Percentiles rank a stretch among this genome's conserved stretches.
Conservation (phyloP, 371 early-diverging fungal genomes). For the Rozella allomycis region DNA sequence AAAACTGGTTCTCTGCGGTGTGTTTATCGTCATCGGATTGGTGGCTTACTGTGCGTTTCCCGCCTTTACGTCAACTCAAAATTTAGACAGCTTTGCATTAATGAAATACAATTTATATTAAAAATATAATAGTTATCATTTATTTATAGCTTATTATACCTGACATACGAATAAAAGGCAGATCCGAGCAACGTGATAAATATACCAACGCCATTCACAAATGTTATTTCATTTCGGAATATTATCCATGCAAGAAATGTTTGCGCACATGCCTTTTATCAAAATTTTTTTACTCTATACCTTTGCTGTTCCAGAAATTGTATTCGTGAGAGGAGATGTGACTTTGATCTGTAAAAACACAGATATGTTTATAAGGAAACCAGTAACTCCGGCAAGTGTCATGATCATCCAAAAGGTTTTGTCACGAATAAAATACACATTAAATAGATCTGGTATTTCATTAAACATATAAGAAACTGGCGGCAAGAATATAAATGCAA, state of each 20-base stretch:
- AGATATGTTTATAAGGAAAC: conserved; percentile 49
- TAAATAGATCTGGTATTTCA: conserved; percentile 22
- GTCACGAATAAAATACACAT: conserved; percentile 22
- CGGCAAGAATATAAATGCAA: conserved; percentile 34
- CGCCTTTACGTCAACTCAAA: no score
- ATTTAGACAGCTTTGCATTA: no score
- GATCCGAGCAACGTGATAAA: conserved; percentile 40
- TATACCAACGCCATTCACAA: conserved; percentile 40
- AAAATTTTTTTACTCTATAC: no score
- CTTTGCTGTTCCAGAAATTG: conserved; percentile 58
- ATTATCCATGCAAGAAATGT: conserved; percentile 41
- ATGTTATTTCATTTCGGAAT: conserved; percentile 40
- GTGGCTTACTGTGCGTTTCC: no score
- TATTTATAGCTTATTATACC: conserved; percentile 35
- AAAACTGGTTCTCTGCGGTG: no score
- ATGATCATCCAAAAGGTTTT: conserved; percentile 38
- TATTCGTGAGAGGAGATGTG: conserved; percentile 48
- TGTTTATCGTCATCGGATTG: no score
- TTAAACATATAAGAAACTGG: conserved; percentile 38
- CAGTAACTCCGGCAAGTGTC: conserved; percentile 42
- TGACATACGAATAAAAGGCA: conserved; percentile 39
- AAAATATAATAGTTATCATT: no score
- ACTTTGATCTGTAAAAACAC: conserved; percentile 54
- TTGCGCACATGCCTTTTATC: conserved; percentile 45
- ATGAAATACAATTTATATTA: no score